phyloP scores from a whole-genome alignment of 495 filamentous ascomycete species.

The Podospora pseudocomata region DNA sequence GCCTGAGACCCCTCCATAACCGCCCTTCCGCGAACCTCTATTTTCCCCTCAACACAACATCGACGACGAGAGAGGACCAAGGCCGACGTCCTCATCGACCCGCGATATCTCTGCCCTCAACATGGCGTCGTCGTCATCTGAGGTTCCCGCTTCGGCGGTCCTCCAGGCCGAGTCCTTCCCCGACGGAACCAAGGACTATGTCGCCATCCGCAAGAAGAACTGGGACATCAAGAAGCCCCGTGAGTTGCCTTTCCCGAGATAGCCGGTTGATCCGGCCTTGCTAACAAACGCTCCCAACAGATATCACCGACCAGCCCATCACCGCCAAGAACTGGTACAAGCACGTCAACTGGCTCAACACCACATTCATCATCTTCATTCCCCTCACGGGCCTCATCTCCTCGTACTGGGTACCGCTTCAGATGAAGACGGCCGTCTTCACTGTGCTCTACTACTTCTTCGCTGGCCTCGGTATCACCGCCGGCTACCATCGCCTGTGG shows the following conservation, averaged over 20 bases:
- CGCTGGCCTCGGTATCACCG: constrained; percentile 79
- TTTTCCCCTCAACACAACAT: constrained; percentile 6
- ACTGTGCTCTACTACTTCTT: constrained; percentile 87
- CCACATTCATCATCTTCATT: constrained; percentile 79
- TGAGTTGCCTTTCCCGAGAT: constrained; percentile 10
- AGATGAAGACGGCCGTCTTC: constrained; percentile 73
- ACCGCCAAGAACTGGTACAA: constrained; percentile 83
- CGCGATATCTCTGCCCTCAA: constrained; percentile 13
- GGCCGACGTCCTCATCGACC: constrained; percentile 6
- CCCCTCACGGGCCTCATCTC: constrained; percentile 72
- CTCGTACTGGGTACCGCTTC: constrained; percentile 77
- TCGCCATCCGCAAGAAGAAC: constrained; percentile 43
- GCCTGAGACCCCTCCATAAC: constrained; percentile 1
- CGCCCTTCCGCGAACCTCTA: not conserved
- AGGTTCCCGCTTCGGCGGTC: constrained; percentile 12
- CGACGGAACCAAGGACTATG: constrained; percentile 49
- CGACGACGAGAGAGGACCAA: constrained; percentile 14
- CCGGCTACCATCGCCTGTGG: constrained; percentile 88
- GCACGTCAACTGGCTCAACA: constrained; percentile 95
- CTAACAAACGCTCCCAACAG: constrained; percentile 19
- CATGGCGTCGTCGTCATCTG: constrained; percentile 46
- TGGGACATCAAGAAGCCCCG: constrained; percentile 48
- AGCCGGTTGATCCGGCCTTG: not conserved
- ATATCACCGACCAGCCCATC: constrained; percentile 61
- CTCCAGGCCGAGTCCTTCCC: constrained; percentile 39